Percentiles rank a stretch among this genome's conserved stretches.
phyloP scores from a whole-genome alignment of 1,284 basidiomycete genomes.

The Omphalotus olearius region DNA sequence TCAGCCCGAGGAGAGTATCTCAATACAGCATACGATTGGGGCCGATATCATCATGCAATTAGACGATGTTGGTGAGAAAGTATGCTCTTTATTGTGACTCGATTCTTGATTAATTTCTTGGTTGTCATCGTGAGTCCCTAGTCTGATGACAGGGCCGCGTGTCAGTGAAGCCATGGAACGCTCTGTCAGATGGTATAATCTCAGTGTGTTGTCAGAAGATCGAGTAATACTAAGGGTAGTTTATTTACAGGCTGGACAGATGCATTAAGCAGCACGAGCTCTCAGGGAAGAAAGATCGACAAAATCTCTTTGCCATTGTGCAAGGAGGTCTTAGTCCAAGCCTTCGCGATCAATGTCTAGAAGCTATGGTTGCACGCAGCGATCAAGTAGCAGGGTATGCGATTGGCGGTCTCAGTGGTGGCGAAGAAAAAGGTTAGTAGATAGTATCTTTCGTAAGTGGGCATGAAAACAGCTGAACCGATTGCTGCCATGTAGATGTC shows the following conservation, averaged over 20 bases:
- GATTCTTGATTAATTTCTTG: slow-evolving; percentile 7
- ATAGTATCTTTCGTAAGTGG: background rate
- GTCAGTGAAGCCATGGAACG: slow-evolving; percentile 82
- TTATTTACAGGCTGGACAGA: slow-evolving; percentile 57
- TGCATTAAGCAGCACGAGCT: slow-evolving; percentile 71
- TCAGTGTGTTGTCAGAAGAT: background rate
- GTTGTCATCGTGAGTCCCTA: slow-evolving; percentile 50
- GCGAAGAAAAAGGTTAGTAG: slow-evolving; percentile 76
- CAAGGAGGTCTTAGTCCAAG: slow-evolving; percentile 74
- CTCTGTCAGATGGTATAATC: slow-evolving; percentile 59
- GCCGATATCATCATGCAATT: slow-evolving; percentile 91
- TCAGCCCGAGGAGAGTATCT: slow-evolving; percentile 18
- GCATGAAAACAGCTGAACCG: background rate
- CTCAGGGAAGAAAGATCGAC: slow-evolving; percentile 55
- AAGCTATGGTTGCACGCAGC: slow-evolving; percentile 75
- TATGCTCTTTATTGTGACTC: slow-evolving; percentile 6
- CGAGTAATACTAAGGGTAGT: background rate
- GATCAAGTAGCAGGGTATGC: slow-evolving; percentile 76
- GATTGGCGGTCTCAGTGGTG: slow-evolving; percentile 80
- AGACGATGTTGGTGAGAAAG: slow-evolving; percentile 75
- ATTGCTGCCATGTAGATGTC: slow-evolving; percentile 42
- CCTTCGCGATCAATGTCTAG: slow-evolving; percentile 69
- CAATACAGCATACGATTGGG: slow-evolving; percentile 72
- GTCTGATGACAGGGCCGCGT: slow-evolving; percentile 68
- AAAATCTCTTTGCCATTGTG: slow-evolving; percentile 85